phyloP scores from a whole-genome alignment of 1,284 basidiomycete species.

The Cutaneotrichosporon dermatis region DNA sequence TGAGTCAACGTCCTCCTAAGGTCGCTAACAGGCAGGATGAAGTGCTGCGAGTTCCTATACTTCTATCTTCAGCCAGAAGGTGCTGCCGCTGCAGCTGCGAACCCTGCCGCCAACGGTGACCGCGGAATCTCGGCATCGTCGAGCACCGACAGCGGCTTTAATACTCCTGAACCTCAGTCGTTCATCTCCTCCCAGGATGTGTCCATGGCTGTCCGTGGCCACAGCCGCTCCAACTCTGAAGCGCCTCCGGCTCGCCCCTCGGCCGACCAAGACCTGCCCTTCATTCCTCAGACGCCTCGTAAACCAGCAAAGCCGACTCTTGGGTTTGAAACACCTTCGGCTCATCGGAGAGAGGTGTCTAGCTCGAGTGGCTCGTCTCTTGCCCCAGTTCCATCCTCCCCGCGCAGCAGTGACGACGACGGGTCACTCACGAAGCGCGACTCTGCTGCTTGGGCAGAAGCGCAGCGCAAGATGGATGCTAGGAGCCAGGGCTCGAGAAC shows the following conservation, averaged over 20 bases:
- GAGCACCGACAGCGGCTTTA: neutral
- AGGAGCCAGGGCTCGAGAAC: neutral
- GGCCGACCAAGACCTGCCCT: conserved; percentile 28
- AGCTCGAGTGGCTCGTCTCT: conserved; percentile 17
- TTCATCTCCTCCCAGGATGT: conserved; percentile 3
- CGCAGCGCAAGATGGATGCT: conserved; percentile 2
- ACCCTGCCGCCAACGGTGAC: too few species aligned
- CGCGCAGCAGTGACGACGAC: conserved; percentile 7
- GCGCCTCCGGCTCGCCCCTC: neutral
- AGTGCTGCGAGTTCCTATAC: conserved; percentile 85
- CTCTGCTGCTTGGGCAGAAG: conserved; percentile 4
- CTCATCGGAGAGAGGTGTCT: conserved; percentile 21
- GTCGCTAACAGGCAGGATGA: conserved; percentile 61
- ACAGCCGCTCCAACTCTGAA: neutral
- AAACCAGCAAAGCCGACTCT: conserved; percentile 37
- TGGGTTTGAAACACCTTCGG: conserved; percentile 37
- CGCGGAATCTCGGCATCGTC: too few species aligned
- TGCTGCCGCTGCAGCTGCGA: neutral
- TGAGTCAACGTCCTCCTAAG: conserved; percentile 44
- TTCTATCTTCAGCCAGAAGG: conserved; percentile 83
- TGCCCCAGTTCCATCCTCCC: conserved; percentile 30
- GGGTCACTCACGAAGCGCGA: conserved; percentile 16
- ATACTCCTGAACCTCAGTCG: conserved; percentile 8
- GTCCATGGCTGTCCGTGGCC: neutral
- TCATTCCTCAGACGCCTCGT: conserved; percentile 42